Evolutionary conservation across 1,139 yeast species (phyloP).

Genomic region (Lodderomyces orthopsilosis): DNA sequence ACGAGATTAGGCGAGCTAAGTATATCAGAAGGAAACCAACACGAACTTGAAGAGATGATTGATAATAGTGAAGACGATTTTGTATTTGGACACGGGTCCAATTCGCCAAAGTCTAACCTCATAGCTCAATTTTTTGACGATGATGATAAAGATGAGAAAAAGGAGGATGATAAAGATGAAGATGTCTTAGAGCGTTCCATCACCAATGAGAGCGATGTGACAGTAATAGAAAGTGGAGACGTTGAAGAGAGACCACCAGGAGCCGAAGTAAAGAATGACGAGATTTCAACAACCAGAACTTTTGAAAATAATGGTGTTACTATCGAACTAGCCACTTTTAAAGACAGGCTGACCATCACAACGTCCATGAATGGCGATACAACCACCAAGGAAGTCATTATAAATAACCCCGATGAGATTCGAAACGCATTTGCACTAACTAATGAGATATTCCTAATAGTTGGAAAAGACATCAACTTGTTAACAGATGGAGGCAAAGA

Average conservation of each 20-base stretch:
- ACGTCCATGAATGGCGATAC: conserved; percentile 2
- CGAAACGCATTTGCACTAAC: conserved; percentile 8
- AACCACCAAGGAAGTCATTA: conserved; percentile 4
- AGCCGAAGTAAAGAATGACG: not conserved
- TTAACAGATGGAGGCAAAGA: conserved; percentile 5
- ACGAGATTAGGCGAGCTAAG: conserved; percentile 20
- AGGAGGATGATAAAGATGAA: conserved; percentile 6
- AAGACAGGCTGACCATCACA: not conserved
- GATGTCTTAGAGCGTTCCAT: conserved; percentile 12
- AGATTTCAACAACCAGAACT: not conserved
- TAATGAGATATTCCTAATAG: conserved; percentile 7
- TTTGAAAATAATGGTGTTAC: not conserved
- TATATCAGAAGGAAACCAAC: conserved; percentile 19
- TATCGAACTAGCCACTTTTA: not conserved
- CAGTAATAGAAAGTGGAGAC: conserved; percentile 25
- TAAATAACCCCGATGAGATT: not conserved
- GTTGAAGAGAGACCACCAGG: conserved; percentile 14
- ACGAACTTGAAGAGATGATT: conserved; percentile 20
- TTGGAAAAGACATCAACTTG: conserved; percentile 14
- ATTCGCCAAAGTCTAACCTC: conserved; percentile 5
- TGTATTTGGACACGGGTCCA: conserved; percentile 3
- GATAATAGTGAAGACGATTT: conserved; percentile 10
- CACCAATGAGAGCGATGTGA: conserved; percentile 21
- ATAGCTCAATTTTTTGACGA: conserved; percentile 13
- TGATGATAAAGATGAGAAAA: conserved; percentile 2